Percentiles rank a stretch among this genome's conserved stretches.
Evolutionary conservation across 306 rosid genomes (phyloP).

Genomic region (Lupinus albus): DNA sequence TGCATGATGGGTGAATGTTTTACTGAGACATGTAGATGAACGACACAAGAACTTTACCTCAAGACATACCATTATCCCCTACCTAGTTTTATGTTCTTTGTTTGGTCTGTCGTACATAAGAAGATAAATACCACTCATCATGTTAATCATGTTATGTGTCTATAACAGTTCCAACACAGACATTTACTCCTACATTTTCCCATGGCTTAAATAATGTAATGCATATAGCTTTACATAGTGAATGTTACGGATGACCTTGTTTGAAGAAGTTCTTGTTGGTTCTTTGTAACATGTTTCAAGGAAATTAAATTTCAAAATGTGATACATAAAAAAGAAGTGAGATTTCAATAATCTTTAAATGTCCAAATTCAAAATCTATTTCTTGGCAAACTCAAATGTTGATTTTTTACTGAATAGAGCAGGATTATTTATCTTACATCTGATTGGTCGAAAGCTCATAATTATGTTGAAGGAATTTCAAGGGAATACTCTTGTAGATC

Average conservation of each 20-base stretch:
- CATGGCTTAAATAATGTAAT: constrained; percentile 1
- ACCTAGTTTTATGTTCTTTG: too few species aligned
- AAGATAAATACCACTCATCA: constrained; percentile 5
- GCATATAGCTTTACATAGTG: constrained; percentile 20
- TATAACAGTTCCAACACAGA: neutral
- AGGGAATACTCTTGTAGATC: neutral
- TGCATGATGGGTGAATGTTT: neutral
- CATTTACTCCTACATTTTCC: too few species aligned
- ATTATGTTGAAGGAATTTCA: constrained; percentile 6
- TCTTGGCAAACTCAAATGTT: constrained; percentile 8
- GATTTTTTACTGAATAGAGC: neutral
- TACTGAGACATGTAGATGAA: neutral
- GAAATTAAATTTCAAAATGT: neutral
- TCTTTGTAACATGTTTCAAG: neutral
- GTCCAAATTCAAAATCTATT: constrained; percentile 8
- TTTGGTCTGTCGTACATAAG: neutral
- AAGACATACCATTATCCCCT: too few species aligned
- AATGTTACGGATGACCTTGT: neutral
- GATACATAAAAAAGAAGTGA: neutral
- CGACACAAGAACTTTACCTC: neutral
- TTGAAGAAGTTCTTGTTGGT: constrained; percentile 23
- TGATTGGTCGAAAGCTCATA: constrained; percentile 26
- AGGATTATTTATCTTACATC: constrained; percentile 15
- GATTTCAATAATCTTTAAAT: constrained; percentile 8
- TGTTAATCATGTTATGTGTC: neutral